Evolutionary conservation across 202 grass and related monocot genomes (phyloP).

Genomic region (Alloteropsis angusta): DNA sequence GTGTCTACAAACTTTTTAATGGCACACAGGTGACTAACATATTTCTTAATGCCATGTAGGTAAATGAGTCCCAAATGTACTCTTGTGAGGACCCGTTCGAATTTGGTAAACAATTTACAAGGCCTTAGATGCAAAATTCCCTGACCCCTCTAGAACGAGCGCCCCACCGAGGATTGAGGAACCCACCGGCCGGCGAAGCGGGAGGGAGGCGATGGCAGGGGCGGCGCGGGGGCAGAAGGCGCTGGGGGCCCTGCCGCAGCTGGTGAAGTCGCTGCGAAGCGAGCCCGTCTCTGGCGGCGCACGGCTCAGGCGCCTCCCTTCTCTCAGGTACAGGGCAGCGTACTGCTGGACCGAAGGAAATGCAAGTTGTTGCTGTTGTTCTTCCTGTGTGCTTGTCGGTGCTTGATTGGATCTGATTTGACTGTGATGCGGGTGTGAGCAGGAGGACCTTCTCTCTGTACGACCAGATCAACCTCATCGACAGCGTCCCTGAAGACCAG

Average conservation of each 20-base stretch:
- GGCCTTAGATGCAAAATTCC: not conserved
- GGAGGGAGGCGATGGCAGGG: slow-evolving; percentile 31
- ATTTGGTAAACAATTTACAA: not conserved
- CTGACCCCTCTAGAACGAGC: slow-evolving; percentile 5
- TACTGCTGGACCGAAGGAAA: not conserved
- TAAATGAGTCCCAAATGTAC: too few species aligned
- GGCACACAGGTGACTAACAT: too few species aligned
- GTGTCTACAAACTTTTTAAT: too few species aligned
- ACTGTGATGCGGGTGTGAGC: not conserved
- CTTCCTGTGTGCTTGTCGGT: not conserved
- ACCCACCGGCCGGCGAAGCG: slow-evolving; percentile 1
- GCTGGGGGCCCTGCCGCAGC: slow-evolving; percentile 53
- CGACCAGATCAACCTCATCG: slow-evolving; percentile 99
- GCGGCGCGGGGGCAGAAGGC: slow-evolving; percentile 46
- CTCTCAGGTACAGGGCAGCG: slow-evolving; percentile 52
- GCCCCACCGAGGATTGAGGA: not conserved
- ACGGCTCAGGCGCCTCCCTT: slow-evolving; percentile 52
- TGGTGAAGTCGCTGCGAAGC: slow-evolving; percentile 65
- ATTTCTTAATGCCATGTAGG: too few species aligned
- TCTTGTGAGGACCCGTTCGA: not conserved
- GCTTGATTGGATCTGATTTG: not conserved
- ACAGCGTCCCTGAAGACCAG: slow-evolving; percentile 75
- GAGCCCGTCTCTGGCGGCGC: slow-evolving; percentile 27
- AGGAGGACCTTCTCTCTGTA: slow-evolving; percentile 89
- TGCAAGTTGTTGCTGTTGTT: not conserved